phyloP scores from a whole-genome alignment of 2,329 filamentous ascomycete genomes.

The Sclerotinia minor region DNA sequence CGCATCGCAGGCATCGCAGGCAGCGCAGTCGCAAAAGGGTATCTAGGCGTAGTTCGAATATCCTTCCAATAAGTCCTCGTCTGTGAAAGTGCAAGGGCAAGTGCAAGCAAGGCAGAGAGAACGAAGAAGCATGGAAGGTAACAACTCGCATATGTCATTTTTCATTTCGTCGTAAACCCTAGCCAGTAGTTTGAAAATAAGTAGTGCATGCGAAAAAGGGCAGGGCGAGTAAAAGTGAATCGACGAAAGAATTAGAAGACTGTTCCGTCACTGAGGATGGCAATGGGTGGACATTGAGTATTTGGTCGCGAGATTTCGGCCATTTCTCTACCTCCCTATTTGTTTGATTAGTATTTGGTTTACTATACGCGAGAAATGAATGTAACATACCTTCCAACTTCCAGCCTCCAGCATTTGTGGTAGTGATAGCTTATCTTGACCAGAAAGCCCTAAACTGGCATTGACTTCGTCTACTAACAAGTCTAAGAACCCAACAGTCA shows the following conservation, averaged over 20 bases:
- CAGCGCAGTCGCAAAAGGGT: slow-evolving; percentile 20
- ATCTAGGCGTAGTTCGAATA: slow-evolving; percentile 12
- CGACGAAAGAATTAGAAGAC: slow-evolving; percentile 66
- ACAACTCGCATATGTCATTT: slow-evolving; percentile 16
- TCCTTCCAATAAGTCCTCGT: not conserved
- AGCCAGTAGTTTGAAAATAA: slow-evolving; percentile 14
- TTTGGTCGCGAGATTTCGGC: slow-evolving; percentile 94
- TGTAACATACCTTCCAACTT: slow-evolving; percentile 83
- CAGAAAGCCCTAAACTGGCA: slow-evolving; percentile 64
- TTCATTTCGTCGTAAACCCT: slow-evolving; percentile 22
- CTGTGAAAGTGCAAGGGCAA: slow-evolving; percentile 1
- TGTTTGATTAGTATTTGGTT: slow-evolving; percentile 30
- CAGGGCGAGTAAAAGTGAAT: slow-evolving; percentile 11
- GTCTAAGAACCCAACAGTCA: slow-evolving; percentile 74
- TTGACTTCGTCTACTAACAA: slow-evolving; percentile 70
- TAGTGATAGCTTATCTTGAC: slow-evolving; percentile 69
- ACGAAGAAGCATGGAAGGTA: slow-evolving; percentile 9
- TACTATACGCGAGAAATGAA: slow-evolving; percentile 17
- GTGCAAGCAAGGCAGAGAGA: slow-evolving; percentile 8
- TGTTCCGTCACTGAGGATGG: slow-evolving; percentile 94
- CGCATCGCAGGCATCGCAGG: slow-evolving; percentile 1
- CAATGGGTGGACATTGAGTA: slow-evolving; percentile 81
- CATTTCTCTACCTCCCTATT: slow-evolving; percentile 84
- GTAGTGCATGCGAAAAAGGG: slow-evolving; percentile 14
- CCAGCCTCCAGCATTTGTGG: slow-evolving; percentile 93